Evolutionary conservation across 2,329 filamentous ascomycete species (phyloP).

Genomic region (Apiospora malaysiana): DNA sequence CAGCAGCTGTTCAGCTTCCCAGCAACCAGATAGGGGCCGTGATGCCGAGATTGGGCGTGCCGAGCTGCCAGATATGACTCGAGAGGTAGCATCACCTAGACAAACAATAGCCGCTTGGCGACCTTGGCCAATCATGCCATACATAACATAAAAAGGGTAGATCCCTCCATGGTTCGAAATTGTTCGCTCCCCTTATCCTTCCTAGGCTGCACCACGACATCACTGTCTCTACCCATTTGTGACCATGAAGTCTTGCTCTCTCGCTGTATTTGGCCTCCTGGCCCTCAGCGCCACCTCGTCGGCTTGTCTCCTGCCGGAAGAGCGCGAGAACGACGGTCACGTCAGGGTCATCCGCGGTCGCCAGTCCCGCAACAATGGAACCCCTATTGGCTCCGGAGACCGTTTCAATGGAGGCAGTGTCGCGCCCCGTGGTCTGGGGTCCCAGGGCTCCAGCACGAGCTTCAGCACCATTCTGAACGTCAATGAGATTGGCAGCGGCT

Average conservation of each 20-base stretch:
- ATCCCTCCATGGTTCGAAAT: too few species aligned
- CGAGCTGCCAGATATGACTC: not conserved
- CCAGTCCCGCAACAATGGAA: conserved; percentile 25
- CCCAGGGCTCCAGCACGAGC: conserved; percentile 39
- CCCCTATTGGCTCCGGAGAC: conserved; percentile 39
- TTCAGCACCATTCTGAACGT: conserved; percentile 49
- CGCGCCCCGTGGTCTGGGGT: conserved; percentile 49
- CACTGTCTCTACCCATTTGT: not conserved
- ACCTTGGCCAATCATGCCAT: not conserved
- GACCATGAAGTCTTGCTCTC: conserved; percentile 18
- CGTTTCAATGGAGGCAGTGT: conserved; percentile 46
- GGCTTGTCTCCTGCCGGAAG: conserved; percentile 17
- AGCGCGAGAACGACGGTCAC: conserved; percentile 21
- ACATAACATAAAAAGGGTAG: not conserved
- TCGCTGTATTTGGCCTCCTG: not conserved
- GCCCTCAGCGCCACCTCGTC: not conserved
- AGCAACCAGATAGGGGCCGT: not conserved
- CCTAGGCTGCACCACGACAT: not conserved
- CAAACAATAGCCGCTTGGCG: not conserved
- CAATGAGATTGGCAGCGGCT: conserved; percentile 46
- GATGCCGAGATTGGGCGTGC: not conserved
- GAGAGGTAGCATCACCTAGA: not conserved
- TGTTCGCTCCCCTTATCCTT: not conserved
- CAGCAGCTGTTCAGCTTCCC: not conserved
- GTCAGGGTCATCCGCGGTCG: conserved; percentile 4